Conservation (phyloP, 2,329 filamentous ascomycete genomes). For the Stromatinia cepivora region DNA sequence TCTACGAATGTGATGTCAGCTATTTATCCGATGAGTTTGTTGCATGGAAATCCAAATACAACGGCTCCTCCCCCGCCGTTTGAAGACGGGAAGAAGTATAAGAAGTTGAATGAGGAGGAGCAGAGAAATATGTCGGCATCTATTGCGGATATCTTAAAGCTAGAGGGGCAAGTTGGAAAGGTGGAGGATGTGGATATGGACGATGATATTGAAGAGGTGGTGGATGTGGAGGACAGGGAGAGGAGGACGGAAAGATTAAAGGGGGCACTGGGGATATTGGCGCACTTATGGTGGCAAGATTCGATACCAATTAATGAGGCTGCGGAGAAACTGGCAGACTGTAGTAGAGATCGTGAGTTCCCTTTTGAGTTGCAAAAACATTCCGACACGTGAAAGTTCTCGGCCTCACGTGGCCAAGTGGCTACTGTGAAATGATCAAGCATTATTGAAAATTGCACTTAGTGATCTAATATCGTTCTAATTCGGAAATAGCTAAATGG, state of each 20-base stretch:
- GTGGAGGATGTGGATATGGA: conserved; percentile 25
- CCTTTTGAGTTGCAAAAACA: conserved; percentile 7
- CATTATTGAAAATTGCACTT: not conserved
- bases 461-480: not conserved
- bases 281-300: conserved; percentile 46
- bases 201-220: conserved; percentile 31
- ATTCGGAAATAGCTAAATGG: conserved; percentile 51
- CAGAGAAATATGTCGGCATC: conserved; percentile 28
- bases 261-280: conserved; percentile 30
- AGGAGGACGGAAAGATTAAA: conserved; percentile 37
- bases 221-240: conserved; percentile 38
- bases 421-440: not conserved
- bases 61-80: not conserved
- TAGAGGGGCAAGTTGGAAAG: conserved; percentile 26
- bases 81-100: not conserved
- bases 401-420: conserved; percentile 16
- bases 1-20: not conserved
- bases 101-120: conserved; percentile 24
- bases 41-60: not conserved
- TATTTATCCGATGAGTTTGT: not conserved
- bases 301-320: conserved; percentile 48
- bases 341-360: conserved; percentile 55
- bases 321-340: conserved; percentile 55
- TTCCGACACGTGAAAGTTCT: not conserved
- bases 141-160: conserved; percentile 31